phyloP scores from a whole-genome alignment of 345 rosid species.

The Euphorbia tirucalli region DNA sequence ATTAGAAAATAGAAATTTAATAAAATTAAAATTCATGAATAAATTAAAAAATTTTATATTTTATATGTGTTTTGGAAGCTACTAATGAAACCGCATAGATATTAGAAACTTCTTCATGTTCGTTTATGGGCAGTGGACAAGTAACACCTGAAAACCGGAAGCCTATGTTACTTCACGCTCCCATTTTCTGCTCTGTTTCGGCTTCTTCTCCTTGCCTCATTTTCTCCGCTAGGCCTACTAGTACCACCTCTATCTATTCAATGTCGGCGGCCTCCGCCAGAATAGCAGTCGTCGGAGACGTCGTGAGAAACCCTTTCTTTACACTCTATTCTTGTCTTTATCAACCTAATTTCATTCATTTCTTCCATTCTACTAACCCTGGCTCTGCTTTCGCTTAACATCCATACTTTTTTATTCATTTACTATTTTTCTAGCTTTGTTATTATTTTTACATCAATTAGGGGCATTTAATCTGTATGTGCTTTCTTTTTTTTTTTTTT shows the following conservation, averaged over 20 bases:
- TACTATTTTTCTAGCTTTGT: not conserved
- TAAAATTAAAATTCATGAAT: too few species aligned
- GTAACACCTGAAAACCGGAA: too few species aligned
- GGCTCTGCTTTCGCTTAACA: not conserved
- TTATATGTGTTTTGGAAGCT: too few species aligned
- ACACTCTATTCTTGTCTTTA: not conserved
- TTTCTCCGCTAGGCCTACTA: conserved; percentile 6
- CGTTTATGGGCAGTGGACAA: too few species aligned
- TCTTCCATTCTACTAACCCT: not conserved
- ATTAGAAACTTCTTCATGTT: too few species aligned
- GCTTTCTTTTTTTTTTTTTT: not conserved
- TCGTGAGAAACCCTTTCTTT: conserved; percentile 42
- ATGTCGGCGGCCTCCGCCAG: conserved; percentile 50
- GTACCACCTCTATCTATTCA: conserved; percentile 13
- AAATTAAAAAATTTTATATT: too few species aligned
- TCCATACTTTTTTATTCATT: not conserved
- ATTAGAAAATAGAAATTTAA: too few species aligned
- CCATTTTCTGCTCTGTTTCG: not conserved
- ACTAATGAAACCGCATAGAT: too few species aligned
- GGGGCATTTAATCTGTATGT: not conserved
- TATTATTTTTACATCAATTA: too few species aligned
- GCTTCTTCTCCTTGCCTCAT: not conserved
- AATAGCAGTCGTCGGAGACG: conserved; percentile 62
- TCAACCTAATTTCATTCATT: not conserved
- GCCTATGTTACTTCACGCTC: conserved; percentile 32